Evolutionary conservation across 1,284 basidiomycete genomes (phyloP).

Genomic region (Marasmius fiardii): DNA sequence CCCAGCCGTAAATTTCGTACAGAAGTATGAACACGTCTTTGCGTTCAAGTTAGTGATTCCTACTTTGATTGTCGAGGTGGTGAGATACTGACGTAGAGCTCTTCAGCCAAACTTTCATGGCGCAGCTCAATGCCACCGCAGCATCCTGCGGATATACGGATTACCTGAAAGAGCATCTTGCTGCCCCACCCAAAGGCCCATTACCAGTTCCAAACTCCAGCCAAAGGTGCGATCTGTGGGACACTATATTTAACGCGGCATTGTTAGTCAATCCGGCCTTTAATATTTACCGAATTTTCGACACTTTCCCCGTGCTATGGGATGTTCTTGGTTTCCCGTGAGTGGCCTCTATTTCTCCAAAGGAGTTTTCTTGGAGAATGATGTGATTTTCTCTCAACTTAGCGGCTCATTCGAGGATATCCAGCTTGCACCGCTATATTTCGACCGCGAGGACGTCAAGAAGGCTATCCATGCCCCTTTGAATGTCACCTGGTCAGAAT

Average conservation of each 20-base stretch:
- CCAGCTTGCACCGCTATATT: constrained; percentile 54
- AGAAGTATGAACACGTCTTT: constrained; percentile 67
- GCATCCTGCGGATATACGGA: constrained; percentile 58
- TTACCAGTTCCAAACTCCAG: background rate
- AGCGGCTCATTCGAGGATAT: constrained; percentile 59
- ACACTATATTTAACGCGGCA: constrained; percentile 56
- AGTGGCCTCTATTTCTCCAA: constrained; percentile 16
- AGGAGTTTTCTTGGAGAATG: background rate
- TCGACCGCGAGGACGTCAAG: constrained; percentile 70
- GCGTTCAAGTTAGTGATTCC: constrained; percentile 54
- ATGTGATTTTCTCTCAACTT: no score
- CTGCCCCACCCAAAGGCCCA: background rate
- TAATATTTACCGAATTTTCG: constrained; percentile 73
- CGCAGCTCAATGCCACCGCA: constrained; percentile 50
- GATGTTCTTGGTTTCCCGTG: constrained; percentile 78
- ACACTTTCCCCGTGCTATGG: constrained; percentile 59
- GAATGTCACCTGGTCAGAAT: constrained; percentile 61
- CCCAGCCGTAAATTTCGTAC: constrained; percentile 67
- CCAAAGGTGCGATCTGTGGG: constrained; percentile 64
- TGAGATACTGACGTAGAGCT: background rate
- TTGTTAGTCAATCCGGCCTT: constrained; percentile 69
- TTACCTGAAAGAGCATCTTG: constrained; percentile 34
- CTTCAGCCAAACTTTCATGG: constrained; percentile 57
- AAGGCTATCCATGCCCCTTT: constrained; percentile 68
- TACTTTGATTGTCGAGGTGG: background rate